Conservation (phyloP, 345 rosid species). For the Rubroshorea leprosula region DNA sequence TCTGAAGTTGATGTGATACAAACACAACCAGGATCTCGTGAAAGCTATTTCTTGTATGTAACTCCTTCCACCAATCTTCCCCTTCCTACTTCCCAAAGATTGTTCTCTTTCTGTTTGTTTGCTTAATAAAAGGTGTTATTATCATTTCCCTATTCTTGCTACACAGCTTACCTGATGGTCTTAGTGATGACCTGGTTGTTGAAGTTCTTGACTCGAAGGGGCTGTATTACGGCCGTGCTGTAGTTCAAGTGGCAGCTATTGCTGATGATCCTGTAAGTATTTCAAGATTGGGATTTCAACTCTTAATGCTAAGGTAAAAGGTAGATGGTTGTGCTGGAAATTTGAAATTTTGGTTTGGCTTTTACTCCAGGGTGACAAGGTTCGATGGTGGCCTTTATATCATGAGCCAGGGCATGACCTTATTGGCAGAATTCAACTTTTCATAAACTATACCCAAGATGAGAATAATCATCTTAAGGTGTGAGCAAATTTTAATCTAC, state of each 20-base stretch:
- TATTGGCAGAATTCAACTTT: conserved; percentile 75
- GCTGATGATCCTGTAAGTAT: conserved; percentile 67
- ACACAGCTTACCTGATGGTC: conserved; percentile 85
- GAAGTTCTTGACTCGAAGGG: conserved; percentile 88
- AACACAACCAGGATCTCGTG: conserved; percentile 88
- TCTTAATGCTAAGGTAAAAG: conserved; percentile 8
- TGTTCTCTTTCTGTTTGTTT: conserved; percentile 5
- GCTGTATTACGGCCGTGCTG: conserved; percentile 65
- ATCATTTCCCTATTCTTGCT: conserved; percentile 12
- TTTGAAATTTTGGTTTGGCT: conserved; percentile 14
- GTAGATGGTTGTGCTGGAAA: conserved; percentile 9
- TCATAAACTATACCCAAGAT: conserved; percentile 62
- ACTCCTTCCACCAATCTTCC: conserved; percentile 1
- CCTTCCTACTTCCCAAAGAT: conserved; percentile 11
- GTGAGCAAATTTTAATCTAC: conserved; percentile 2
- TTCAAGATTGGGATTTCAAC: conserved; percentile 1
- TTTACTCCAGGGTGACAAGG: conserved; percentile 70
- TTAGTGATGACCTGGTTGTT: conserved; percentile 76
- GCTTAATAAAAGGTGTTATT: conserved; percentile 1
- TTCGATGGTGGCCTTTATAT: conserved; percentile 91
- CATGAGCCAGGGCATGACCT: conserved; percentile 93
- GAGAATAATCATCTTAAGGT: conserved; percentile 59
- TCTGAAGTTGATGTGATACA: conserved; percentile 67
- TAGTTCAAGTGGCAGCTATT: conserved; percentile 76
- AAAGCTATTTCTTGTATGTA: conserved; percentile 79